Base-by-base conservation (phyloP, 176 grass and related monocot species). In the Musa troglodytarum region DNA sequence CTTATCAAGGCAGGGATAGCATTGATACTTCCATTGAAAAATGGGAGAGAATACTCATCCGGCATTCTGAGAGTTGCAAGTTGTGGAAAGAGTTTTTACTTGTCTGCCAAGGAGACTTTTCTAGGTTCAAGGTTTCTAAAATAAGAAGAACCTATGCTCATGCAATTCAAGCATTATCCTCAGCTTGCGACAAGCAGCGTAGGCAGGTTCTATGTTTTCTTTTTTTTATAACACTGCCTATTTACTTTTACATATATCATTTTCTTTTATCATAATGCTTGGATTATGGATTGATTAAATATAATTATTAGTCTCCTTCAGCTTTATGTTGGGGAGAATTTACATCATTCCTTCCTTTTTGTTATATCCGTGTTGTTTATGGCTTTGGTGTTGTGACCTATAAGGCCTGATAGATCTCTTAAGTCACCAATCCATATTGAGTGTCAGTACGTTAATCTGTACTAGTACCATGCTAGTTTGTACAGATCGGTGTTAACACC, bases 81-180 rank as follows among this genome's bases (percentile, higher is more conserved):
- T 84, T 98, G 76, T 98, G 94, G 94, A 98, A 98, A 64, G 86
- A 93, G 62, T 97, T 93, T 89, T 57, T 93, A 77, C 88, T 85
- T 89, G 57, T 98, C 54, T 92, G 88, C 49, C 90, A 93, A 83
- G 88, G 94, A 64, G 90, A 93, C 55, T 98, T 98, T 69, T 98
- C 90, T 76, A 83, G 80, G 80, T 98, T 93, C 76, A 98, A 89
- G 85, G 94, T 98, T 63, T 91, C 94, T 66, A 88, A 98, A 75
- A 74, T 87, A 23, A 78, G 84, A 74, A 92, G 82, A 74, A 79
- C 56, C 54, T 93, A 88, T 65, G 53, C 80, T 76, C 90, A 93
- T 91, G 94, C 94, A 72, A 73, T 93, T 78, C 88, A 93, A 49
- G 86, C 94, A 68, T 75, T 98, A 80, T 88, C 86, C 77, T 83